Evolutionary conservation across 1,139 yeast species (phyloP).

Genomic region (Debaryomyces sp.): DNA sequence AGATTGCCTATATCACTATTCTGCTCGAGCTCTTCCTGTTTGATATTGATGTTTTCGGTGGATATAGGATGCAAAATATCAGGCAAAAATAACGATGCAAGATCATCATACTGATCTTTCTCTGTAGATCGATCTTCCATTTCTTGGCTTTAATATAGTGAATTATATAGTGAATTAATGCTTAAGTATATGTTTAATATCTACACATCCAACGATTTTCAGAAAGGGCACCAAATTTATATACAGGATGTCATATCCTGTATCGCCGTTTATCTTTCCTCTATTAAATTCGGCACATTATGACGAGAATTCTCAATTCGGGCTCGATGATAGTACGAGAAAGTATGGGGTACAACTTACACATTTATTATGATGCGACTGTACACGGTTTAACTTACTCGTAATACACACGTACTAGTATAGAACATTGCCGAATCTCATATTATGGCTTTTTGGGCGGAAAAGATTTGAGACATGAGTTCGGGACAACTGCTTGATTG

Average conservation of each 20-base stretch:
- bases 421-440: not conserved
- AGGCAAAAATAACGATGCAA: constrained; percentile 46
- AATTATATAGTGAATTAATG: no score
- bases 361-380: not conserved
- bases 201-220: not conserved
- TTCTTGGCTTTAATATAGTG: not conserved
- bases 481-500: no score
- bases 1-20: constrained; percentile 4
- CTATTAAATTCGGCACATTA: not conserved
- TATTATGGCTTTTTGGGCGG: no score
- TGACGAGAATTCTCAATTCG: not conserved
- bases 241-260: not conserved
- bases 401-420: no score
- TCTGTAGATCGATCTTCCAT: constrained; percentile 11
- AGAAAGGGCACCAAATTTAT: not conserved
- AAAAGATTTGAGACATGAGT: no score
- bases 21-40: constrained; percentile 24
- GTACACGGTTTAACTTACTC: not conserved
- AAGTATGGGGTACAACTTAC: not conserved
- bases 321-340: not conserved
- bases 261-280: not conserved
- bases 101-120: constrained; percentile 40
- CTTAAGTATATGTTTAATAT: not conserved
- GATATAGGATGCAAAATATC: constrained; percentile 37
- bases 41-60: constrained; percentile 15